Evolutionary conservation across 129 eudicot genomes (phyloP), one percentile per base, ranked within the genome.

Genomic region (Solidago caesia): DNA sequence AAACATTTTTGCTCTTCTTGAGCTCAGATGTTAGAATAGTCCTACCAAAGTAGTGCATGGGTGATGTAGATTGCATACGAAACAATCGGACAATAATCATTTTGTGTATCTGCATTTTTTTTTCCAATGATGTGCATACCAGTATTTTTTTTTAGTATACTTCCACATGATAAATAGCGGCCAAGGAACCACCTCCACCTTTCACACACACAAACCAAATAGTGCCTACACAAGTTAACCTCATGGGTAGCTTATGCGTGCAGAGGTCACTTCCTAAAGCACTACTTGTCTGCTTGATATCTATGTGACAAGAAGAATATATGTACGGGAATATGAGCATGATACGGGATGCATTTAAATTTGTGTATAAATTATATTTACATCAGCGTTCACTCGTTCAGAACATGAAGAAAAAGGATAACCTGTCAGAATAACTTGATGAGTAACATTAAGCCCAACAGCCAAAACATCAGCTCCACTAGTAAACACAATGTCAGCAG

Each of bases 401-500:
- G 44, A 45, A 14, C 59, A 33, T 15, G 48, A 61, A 15, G 46
- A 61, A 9, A 58, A 43, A 58, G 62, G 53, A 58, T 44, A 85
- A 95, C 99, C 97, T 75, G 82, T 85, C 56, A 95, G 68, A 75
- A 95, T 79, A 80, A 95, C 96, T 89, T 91, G 97, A 78, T 85
- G 99, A 63, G 99, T 95, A 67, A 95, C 93, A 82, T 95, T 95
- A 44, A 95, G 81, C 63, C 99, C 97, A 44, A 95, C 83, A 74
- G 99, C 97, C 81, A 91, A 64, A 84, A 95, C 73, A 83, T 95
- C 89, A 80, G 97, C 99, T 74, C 99, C 99, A 14, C 97, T 78
- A 26, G 99, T 95, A 84, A 91, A 95, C 41, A 95, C 99, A 75
- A 91, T 75, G 83, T 95, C 99, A 63, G 99, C 97, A 73, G 99